Evolutionary conservation across 2,329 filamentous ascomycete species (phyloP).

Genomic region (Nigrospora osmanthi): DNA sequence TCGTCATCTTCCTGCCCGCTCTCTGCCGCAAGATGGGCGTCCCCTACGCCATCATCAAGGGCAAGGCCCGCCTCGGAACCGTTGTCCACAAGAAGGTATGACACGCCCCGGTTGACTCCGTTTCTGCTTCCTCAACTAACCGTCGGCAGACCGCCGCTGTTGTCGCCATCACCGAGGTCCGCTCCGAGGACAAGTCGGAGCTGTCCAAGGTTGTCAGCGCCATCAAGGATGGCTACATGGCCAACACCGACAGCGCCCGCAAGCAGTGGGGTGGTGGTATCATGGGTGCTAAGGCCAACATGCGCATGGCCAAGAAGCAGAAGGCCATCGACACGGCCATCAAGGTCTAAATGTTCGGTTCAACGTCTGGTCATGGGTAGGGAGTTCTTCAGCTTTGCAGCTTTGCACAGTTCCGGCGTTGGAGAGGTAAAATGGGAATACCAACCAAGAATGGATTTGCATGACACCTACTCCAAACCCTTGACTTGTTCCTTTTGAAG

Average conservation of each 20-base stretch:
- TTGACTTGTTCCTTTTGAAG: constrained; percentile 6
- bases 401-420: constrained; percentile 27
- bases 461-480: constrained; percentile 19
- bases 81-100: constrained; percentile 98
- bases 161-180: constrained; percentile 91
- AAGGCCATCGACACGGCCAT: constrained; percentile 91
- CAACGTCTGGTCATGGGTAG: constrained; percentile 17
- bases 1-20: constrained; percentile 97
- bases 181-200: constrained; percentile 96
- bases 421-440: constrained; percentile 27
- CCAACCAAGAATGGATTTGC: constrained; percentile 24
- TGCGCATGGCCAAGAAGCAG: constrained; percentile 72
- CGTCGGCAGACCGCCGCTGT: constrained; percentile 88
- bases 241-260: constrained; percentile 87
- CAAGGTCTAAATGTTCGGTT: constrained; percentile 70
- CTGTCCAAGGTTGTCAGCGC: constrained; percentile 92
- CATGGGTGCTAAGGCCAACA: constrained; percentile 92
- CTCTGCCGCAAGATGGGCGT: constrained; percentile 99
- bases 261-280: constrained; percentile 99
- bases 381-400: constrained; percentile 17
- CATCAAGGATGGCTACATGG: constrained; percentile 96
- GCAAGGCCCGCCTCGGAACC: constrained; percentile 97
- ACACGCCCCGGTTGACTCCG: background rate
- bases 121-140: constrained; percentile 18
- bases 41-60: constrained; percentile 98